Conservation (phyloP, 768 basidiomycete species). For the Cubamyces sp. region DNA sequence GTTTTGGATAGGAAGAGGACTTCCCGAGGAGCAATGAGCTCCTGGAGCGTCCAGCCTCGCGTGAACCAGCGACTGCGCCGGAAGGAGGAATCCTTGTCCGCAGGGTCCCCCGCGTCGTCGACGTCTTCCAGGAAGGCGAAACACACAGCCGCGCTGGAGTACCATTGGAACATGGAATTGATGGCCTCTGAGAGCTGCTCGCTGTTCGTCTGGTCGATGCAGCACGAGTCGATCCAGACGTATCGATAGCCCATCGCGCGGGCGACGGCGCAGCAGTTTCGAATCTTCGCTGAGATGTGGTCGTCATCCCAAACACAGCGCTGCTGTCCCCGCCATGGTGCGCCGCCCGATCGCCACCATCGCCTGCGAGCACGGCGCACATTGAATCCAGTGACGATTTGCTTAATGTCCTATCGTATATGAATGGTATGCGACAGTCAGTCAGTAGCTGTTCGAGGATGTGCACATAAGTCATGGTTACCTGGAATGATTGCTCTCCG, state of each 20-base stretch:
- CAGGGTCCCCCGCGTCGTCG: background rate
- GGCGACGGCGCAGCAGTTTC: constrained; percentile 9
- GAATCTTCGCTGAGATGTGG: constrained; percentile 4
- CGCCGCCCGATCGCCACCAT: too few species aligned
- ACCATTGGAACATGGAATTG: constrained; percentile 15
- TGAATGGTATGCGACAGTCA: background rate
- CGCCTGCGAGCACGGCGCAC: too few species aligned
- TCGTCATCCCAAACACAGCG: background rate
- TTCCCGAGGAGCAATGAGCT: constrained; percentile 7
- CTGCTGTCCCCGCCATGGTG: background rate
- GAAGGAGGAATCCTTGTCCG: background rate
- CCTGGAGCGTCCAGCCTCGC: constrained; percentile 11
- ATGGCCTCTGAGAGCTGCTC: constrained; percentile 17
- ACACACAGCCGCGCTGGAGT: constrained; percentile 6
- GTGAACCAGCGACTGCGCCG: constrained; percentile 12
- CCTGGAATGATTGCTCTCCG: constrained; percentile 11
- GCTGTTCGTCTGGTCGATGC: constrained; percentile 20
- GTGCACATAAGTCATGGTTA: background rate
- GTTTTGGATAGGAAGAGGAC: background rate
- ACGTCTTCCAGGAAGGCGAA: constrained; percentile 15
- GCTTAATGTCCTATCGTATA: background rate
- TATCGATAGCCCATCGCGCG: constrained; percentile 6
- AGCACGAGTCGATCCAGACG: constrained; percentile 16
- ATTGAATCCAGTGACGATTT: background rate
- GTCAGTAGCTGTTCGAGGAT: too few species aligned